Evolutionary conservation across 1,284 basidiomycete species (phyloP).

Genomic region (Ganoderma leucocontextum): DNA sequence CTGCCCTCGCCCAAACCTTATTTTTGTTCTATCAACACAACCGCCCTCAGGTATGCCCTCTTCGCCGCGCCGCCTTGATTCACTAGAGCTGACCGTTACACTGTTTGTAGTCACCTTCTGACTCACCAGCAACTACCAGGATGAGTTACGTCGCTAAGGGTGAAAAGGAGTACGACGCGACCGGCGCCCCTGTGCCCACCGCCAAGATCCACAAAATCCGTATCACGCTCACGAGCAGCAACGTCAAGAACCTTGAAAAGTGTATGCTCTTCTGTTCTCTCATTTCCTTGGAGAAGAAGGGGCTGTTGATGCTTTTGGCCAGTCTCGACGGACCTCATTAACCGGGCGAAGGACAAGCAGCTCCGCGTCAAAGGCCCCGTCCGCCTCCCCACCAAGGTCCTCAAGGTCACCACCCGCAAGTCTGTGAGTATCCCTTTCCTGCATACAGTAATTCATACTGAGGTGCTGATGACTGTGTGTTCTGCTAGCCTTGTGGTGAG

Average conservation of each 20-base stretch:
- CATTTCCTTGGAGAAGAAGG: not conserved
- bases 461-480: not conserved
- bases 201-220: conserved; percentile 99
- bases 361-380: conserved; percentile 99
- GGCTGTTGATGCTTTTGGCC: not conserved
- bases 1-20: conserved; percentile 40
- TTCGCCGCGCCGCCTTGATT: not conserved
- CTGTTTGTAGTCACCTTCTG: conserved; percentile 71
- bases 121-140: conserved; percentile 67
- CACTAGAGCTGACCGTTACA: conserved; percentile 14
- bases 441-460: not conserved
- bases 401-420: conserved; percentile 99
- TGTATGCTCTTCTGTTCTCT: conserved; percentile 59
- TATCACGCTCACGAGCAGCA: conserved; percentile 98
- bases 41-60: conserved; percentile 41
- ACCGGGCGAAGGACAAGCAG: conserved; percentile 99
- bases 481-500: conserved; percentile 93
- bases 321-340: conserved; percentile 96
- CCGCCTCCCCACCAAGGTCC: conserved; percentile 97
- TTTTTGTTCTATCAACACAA: conserved; percentile 42
- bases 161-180: conserved; percentile 97
- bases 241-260: conserved; percentile 99
- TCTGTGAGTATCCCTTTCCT: conserved; percentile 67
- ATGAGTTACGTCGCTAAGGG: conserved; percentile 99
- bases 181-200: conserved; percentile 83